Evolutionary conservation across 2,329 filamentous ascomycete genomes (phyloP), one percentile per base, ranked within the genome.

Genomic region (Xylariaceae sp.): DNA sequence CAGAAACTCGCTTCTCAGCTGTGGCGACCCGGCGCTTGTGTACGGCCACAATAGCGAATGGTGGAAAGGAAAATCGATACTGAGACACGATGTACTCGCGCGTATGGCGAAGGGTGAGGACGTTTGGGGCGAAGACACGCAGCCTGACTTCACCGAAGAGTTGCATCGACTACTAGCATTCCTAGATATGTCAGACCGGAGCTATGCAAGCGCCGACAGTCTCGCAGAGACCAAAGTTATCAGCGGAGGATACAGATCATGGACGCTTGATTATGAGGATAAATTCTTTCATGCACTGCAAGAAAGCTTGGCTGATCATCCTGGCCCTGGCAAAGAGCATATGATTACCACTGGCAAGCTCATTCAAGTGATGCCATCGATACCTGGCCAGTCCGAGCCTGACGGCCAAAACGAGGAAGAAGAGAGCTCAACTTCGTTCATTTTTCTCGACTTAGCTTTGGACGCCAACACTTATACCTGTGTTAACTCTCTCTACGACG

Each of bases 121-220:
- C 0, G 61, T 69, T 39, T 75, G 68, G 70, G 71, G 67, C 4
- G 68, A 71, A 34, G 72, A 70, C 39, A 56, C 65, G 37, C 71
- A 70, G 52, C 70, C 77, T 10, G 70, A 76, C 15, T 75, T 83
- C 59, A 71, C 74, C 55, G 76, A 83, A 23, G 85, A 87, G 68
- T 64, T 86, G 1, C 84, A 87, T 64, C 81, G 85, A 11, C 70
- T 88, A 4, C 79, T 88, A 74, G 84, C 83, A 8, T 87, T 88
- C 61, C 75, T 88, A 2, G 84, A 87, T 58, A 74, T 72, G 8
- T 85, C 84, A 0, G 81, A 86, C 30, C 78, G 85, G 49, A 81
- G 79, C 49, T 86, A 86, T 63, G 85, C 82, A 11, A 82, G 80
- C 0, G 78, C 78, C 18, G 81, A 83, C 57, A 72, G 74, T 4